Percentiles rank a stretch among this genome's conserved stretches.
Evolutionary conservation across 2,329 filamentous ascomycete genomes (phyloP).

Genomic region (Orbilia ellipsospora): DNA sequence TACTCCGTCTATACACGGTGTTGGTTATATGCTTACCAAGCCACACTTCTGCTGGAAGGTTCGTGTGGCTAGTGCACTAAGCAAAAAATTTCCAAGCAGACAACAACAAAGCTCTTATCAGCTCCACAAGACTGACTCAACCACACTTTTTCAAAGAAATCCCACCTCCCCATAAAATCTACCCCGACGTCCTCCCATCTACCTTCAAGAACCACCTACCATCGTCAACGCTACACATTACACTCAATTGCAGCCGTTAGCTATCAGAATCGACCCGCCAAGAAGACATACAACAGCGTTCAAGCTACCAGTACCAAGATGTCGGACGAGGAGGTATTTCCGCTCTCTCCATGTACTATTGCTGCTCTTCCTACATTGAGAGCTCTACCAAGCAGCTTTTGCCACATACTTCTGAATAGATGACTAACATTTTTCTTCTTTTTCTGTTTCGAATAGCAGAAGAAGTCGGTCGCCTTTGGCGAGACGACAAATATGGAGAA

Average conservation of each 20-base stretch:
- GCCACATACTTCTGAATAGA: conserved; percentile 9
- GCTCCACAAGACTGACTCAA: conserved; percentile 50
- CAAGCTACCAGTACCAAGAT: conserved; percentile 25
- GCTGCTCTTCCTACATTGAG: background rate
- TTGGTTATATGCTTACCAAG: conserved; percentile 13
- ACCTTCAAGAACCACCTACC: too few relatives aligned
- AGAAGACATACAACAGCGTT: background rate
- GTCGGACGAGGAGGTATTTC: conserved; percentile 51
- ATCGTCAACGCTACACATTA: background rate
- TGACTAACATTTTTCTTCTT: background rate
- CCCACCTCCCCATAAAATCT: conserved; percentile 13
- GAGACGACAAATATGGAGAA: conserved; percentile 51
- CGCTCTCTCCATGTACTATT: conserved; percentile 5
- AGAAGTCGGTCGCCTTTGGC: conserved; percentile 54
- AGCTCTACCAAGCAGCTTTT: conserved; percentile 4
- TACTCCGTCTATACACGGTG: background rate
- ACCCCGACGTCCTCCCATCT: background rate
- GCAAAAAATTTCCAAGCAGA: conserved; percentile 50
- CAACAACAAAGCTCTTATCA: conserved; percentile 55
- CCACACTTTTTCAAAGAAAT: conserved; percentile 22
- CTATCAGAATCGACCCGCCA: background rate
- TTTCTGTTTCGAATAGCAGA: conserved; percentile 24
- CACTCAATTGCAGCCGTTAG: conserved; percentile 31
- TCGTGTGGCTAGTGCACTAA: conserved; percentile 43
- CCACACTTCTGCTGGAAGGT: conserved; percentile 29